Evolutionary conservation across 2,329 filamentous ascomycete genomes (phyloP).

Genomic region (Knufia fluminis): DNA sequence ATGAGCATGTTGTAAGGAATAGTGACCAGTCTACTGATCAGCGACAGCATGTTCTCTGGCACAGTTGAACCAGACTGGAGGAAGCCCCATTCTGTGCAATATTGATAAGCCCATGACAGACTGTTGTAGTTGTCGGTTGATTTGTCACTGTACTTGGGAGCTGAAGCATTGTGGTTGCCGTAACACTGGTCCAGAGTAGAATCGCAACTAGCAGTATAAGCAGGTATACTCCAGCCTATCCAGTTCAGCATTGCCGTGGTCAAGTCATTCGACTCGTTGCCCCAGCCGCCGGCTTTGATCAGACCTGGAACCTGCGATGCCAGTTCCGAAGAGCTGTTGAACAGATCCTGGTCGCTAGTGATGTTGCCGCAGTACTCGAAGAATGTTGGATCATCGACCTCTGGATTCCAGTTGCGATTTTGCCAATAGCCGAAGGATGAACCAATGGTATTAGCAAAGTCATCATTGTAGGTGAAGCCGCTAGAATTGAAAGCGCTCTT

Average conservation of each 20-base stretch:
- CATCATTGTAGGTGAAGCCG: conserved; percentile 37
- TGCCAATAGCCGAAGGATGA: conserved; percentile 45
- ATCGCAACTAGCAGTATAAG: conserved; percentile 33
- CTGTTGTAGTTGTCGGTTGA: conserved; percentile 37
- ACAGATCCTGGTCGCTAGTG: conserved; percentile 37
- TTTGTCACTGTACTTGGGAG: conserved; percentile 38
- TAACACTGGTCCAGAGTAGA: conserved; percentile 45
- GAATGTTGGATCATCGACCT: conserved; percentile 40
- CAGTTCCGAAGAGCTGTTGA: conserved; percentile 28
- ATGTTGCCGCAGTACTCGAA: conserved; percentile 49
- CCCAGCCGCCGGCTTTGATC: conserved; percentile 41
- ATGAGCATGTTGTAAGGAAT: conserved; percentile 52
- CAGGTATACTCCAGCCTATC: conserved; percentile 46
- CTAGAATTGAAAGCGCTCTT: conserved; percentile 42
- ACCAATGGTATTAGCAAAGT: conserved; percentile 44
- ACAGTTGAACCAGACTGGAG: conserved; percentile 64
- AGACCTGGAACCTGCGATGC: conserved; percentile 36
- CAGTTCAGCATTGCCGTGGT: conserved; percentile 48
- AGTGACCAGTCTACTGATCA: conserved; percentile 63
- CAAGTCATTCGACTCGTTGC: conserved; percentile 31
- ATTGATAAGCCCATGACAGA: conserved; percentile 48
- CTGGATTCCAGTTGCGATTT: conserved; percentile 51
- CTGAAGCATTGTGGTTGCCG: conserved; percentile 36
- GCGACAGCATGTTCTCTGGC: conserved; percentile 53
- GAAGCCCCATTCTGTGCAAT: conserved; percentile 61